These are phyloP conservation scores for Chlorella variabilis DNA, from an alignment of 163 green algal genomes.

Conservation along the genomic window DNA sequence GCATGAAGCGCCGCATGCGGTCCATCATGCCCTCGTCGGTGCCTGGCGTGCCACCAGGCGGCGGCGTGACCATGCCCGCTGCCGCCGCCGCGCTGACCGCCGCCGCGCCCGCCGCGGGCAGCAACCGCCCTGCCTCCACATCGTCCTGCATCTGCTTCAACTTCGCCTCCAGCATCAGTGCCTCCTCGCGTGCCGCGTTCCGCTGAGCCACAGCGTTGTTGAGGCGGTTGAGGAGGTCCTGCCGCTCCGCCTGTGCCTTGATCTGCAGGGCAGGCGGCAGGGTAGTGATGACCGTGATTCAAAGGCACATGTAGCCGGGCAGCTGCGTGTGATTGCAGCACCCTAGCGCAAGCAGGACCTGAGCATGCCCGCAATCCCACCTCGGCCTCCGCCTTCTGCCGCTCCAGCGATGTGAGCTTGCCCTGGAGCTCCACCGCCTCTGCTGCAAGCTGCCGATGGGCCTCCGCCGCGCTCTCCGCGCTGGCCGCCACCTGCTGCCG, in stretches of 20 bases:
- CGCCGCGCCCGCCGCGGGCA: slow-evolving; percentile 1
- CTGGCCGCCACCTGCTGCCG: slow-evolving; percentile 35
- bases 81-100: slow-evolving; percentile 23
- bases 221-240: slow-evolving; percentile 82
- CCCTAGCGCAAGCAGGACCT: no score
- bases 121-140: slow-evolving; percentile 53
- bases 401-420: slow-evolving; percentile 55
- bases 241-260: slow-evolving; percentile 44
- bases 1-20: slow-evolving; percentile 44
- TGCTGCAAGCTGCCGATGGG: slow-evolving; percentile 40
- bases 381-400: slow-evolving; percentile 62
- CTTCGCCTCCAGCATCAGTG: slow-evolving; percentile 68
- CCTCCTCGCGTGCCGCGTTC: slow-evolving; percentile 83
- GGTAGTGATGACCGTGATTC: background rate
- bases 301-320: background rate
- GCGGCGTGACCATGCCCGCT: slow-evolving; percentile 17
- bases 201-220: slow-evolving; percentile 90
- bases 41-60: background rate
- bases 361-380: slow-evolving; percentile 13
- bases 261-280: slow-evolving; percentile 22
- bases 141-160: slow-evolving; percentile 67
- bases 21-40: slow-evolving; percentile 30
- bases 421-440: slow-evolving; percentile 50
- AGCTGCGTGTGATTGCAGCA: no score
- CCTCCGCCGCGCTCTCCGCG: background rate